These are phyloP conservation scores for Leccinellum luteum DNA, from an alignment of 768 basidiomycete species.

Conservation along the genomic window DNA sequence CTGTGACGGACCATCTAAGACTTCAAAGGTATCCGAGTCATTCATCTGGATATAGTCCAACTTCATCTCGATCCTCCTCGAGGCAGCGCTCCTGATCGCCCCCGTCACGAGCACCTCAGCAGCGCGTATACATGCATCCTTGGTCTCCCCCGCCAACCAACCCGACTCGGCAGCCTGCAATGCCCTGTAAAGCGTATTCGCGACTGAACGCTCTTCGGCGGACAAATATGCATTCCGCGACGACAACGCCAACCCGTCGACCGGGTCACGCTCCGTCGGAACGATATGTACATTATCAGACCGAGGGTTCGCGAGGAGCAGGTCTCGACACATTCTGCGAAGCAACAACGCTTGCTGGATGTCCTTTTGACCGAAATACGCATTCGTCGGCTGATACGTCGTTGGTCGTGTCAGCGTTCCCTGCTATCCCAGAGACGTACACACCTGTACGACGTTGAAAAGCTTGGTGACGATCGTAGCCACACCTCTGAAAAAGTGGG, in stretches of 20 bases:
- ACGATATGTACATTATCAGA: constrained; percentile 78
- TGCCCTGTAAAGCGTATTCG: constrained; percentile 65
- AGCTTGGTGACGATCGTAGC: constrained; percentile 94
- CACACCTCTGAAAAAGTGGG: constrained; percentile 93
- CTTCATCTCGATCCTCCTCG: constrained; percentile 49
- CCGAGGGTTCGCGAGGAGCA: constrained; percentile 76
- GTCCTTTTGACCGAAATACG: constrained; percentile 98
- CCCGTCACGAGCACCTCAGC: constrained; percentile 44
- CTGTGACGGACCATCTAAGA: constrained; percentile 39
- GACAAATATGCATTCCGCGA: constrained; percentile 88
- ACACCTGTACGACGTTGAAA: constrained; percentile 87
- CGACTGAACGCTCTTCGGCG: constrained; percentile 56
- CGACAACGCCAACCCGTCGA: constrained; percentile 76
- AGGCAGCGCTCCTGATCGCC: constrained; percentile 28
- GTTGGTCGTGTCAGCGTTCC: background rate
- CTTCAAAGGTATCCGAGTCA: constrained; percentile 71
- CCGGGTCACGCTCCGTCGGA: constrained; percentile 72
- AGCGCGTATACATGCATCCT: constrained; percentile 44
- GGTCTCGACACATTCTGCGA: constrained; percentile 72
- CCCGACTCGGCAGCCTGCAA: constrained; percentile 53
- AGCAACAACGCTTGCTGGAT: constrained; percentile 94
- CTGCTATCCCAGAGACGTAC: background rate
- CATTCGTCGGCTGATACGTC: constrained; percentile 65
- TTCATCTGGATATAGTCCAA: constrained; percentile 92
- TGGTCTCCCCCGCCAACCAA: constrained; percentile 54